These are phyloP conservation scores for Salicornia ramosissima DNA, from an alignment of 148 eudicot species.

Conservation along the genomic window DNA sequence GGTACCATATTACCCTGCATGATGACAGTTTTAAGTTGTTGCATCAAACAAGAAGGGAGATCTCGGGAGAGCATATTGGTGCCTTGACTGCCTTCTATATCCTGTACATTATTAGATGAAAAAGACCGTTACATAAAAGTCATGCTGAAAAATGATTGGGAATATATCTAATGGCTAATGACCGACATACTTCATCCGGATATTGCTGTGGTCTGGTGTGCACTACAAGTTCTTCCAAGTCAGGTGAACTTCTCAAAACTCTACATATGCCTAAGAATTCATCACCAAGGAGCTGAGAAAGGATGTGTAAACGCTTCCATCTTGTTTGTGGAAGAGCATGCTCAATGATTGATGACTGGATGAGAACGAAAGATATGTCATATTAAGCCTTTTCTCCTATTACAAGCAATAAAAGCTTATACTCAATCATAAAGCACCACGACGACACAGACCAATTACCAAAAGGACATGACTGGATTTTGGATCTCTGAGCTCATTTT, in stretches of 20 bases:
- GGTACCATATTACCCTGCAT: not conserved
- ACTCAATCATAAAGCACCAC: not conserved
- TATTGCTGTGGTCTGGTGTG: not conserved
- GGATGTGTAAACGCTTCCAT: not conserved
- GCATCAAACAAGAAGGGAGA: not conserved
- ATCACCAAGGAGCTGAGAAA: not conserved
- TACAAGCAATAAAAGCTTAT: not conserved
- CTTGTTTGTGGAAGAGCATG: not conserved
- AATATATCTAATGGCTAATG: not conserved
- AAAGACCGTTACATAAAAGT: not conserved
- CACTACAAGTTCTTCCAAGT: slow-evolving; percentile 1
- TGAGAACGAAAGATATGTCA: not conserved
- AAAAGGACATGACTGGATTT: no score
- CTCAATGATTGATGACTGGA: not conserved
- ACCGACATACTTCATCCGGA: not conserved
- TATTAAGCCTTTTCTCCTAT: no score
- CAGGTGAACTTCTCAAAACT: not conserved
- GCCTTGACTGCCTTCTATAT: not conserved
- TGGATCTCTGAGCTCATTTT: no score
- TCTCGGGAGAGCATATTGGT: not conserved
- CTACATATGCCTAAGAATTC: not conserved
- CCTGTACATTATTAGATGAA: not conserved
- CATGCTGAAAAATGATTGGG: not conserved
- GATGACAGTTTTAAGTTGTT: slow-evolving; percentile 7
- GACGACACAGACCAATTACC: not conserved